Evolutionary conservation across 75 land plant genomes (phyloP).

Genomic region (Pinus albicaulis): DNA sequence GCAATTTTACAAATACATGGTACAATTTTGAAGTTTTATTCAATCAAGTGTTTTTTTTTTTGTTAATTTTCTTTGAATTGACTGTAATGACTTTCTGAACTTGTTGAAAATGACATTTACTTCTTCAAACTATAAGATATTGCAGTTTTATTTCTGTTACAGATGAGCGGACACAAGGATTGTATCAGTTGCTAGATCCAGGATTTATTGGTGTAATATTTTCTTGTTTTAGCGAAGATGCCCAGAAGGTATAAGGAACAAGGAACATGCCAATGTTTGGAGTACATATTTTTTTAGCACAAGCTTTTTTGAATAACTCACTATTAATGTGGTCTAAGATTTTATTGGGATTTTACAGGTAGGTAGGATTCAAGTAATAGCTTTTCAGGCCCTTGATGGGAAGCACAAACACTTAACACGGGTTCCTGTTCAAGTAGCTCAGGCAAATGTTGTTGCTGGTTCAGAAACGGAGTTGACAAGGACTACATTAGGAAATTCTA

Average conservation of each 20-base stretch:
- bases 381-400: slow-evolving; percentile 86
- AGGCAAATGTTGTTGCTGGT: slow-evolving; percentile 18
- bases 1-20: not conserved
- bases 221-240: slow-evolving; percentile 92
- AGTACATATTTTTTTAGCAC: not conserved
- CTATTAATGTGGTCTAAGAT: not conserved
- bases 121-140: not conserved
- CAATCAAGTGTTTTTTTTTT: not conserved
- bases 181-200: slow-evolving; percentile 88
- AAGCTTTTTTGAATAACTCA: not conserved
- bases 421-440: slow-evolving; percentile 28
- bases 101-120: not conserved
- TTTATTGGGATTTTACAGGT: slow-evolving; percentile 43
- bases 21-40: not conserved
- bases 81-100: not conserved
- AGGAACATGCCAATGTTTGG: not conserved
- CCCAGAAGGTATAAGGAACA: slow-evolving; percentile 50
- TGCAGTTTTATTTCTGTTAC: slow-evolving; percentile 5
- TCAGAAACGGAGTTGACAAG: slow-evolving; percentile 41
- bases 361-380: slow-evolving; percentile 92
- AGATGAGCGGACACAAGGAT: slow-evolving; percentile 94
- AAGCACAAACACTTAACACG: slow-evolving; percentile 23
- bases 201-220: slow-evolving; percentile 96
- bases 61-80: slow-evolving; percentile 3
- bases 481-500: slow-evolving; percentile 31